Evolutionary conservation across 2,329 filamentous ascomycete species (phyloP), one percentile per base, ranked within the genome.

Genomic region (Xylariaceae sp.): DNA sequence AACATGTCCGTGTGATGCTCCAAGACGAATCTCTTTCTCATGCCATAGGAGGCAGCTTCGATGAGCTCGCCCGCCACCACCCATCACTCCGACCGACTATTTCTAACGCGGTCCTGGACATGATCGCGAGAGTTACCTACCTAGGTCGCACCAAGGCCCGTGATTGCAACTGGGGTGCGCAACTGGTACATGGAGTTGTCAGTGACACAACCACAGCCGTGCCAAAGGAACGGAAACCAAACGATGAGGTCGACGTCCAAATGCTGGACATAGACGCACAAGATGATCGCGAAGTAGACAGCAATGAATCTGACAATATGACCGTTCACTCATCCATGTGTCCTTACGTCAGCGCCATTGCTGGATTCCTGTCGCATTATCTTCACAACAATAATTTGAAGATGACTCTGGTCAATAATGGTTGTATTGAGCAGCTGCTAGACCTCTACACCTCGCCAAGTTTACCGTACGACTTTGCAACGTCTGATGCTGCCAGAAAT

Each of bases 41-140:
- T 30, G 81, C 83, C 36, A 79, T 99, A 44, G 94, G 94, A 11
- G 81, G 81, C 22, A 87, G 85, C 38, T 96, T 99, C 62, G 94
- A 99, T 66, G 94, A 99, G 68, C 78, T 99, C 51, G 87, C 92
- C 45, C 85, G 94, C 38, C 94, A 99, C 65, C 94, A 99, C 62
- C 94, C 95, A 1, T 78, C 82, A 18, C 73, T 99, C 40, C 89
- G 91, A 58, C 79, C 80, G 10, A 80, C 85, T 3, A 94, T 99
- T 51, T 83, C 92, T 54, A 86, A 87, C 55, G 86, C 89, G n/a
- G 83, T 96, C 14, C 80, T 95, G 51, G 85, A 90, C 55, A 95
- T 97, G 89, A 82, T 96, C 52, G 85, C 85, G 32, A 83, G 90
- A 46, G 86, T 99, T 33, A 82, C 84, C 38, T 78, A 87, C 56